Percentiles rank a stretch among this genome's conserved stretches.
These are phyloP conservation scores for Xylaria hypoxylon DNA, from an alignment of 2,329 filamentous ascomycete genomes.

Conservation along the genomic window DNA sequence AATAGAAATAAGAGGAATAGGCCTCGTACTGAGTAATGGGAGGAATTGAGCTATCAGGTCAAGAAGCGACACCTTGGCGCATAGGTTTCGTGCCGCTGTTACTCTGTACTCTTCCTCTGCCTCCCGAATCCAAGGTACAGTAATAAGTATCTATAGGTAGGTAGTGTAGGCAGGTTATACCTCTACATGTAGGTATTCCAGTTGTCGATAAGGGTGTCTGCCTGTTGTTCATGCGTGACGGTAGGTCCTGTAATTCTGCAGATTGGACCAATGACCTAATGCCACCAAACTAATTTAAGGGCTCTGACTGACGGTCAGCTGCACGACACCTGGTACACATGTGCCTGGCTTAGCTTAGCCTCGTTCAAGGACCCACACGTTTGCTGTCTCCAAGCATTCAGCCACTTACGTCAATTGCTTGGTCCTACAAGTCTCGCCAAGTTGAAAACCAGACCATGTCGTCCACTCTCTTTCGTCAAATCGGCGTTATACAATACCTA, in stretches of 20 bases:
- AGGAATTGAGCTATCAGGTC: slow-evolving; percentile 21
- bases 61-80: slow-evolving; percentile 35
- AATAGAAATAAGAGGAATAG: slow-evolving; percentile 11
- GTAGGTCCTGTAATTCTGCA: slow-evolving; percentile 21
- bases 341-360: too few relatives aligned
- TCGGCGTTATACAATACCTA: background rate
- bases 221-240: slow-evolving; percentile 27
- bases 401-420: background rate
- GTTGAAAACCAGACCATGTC: background rate
- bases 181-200: too few relatives aligned
- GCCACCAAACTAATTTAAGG: too few relatives aligned
- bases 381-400: too few relatives aligned
- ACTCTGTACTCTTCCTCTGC: slow-evolving; percentile 7
- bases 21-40: background rate
- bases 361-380: too few relatives aligned
- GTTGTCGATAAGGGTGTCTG: slow-evolving; percentile 25
- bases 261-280: slow-evolving; percentile 23
- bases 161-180: background rate
- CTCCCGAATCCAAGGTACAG: background rate
- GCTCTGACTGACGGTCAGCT: slow-evolving; percentile 4
- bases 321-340: slow-evolving; percentile 30
- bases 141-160: background rate
- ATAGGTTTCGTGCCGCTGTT: slow-evolving; percentile 24
- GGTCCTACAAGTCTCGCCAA: background rate
- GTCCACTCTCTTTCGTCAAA: background rate